phyloP scores from a whole-genome alignment of 306 rosid genomes.

The Cicer arietinum region DNA sequence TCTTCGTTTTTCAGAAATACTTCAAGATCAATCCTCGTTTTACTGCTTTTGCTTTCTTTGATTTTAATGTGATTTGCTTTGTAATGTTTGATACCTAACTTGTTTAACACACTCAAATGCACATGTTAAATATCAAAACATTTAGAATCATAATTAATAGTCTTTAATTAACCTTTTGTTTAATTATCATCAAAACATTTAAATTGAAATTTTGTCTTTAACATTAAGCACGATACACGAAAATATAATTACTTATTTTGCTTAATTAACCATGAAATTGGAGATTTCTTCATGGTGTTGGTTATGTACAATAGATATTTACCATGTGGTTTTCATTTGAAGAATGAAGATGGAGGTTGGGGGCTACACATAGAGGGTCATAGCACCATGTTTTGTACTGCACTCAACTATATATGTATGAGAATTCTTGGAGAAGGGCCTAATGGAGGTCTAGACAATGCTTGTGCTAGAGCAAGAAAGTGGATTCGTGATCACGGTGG shows the following conservation, averaged over 20 bases:
- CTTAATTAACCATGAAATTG: too few relatives aligned
- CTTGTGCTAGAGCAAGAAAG: conserved; percentile 66
- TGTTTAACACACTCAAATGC: too few relatives aligned
- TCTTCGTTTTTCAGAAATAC: too few relatives aligned
- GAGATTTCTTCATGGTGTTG: not conserved
- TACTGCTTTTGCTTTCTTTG: too few relatives aligned
- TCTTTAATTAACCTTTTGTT: too few relatives aligned
- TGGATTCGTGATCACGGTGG: conserved; percentile 83
- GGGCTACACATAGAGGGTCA: conserved; percentile 82
- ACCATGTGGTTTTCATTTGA: conserved; percentile 2
- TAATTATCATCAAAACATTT: too few relatives aligned
- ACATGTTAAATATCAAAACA: too few relatives aligned
- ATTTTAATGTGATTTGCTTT: too few relatives aligned
- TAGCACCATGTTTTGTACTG: conserved; percentile 76
- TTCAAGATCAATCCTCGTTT: too few relatives aligned
- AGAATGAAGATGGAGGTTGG: conserved; percentile 94
- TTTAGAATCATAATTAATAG: too few relatives aligned
- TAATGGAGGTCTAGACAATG: conserved; percentile 61
- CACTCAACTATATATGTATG: conserved; percentile 66
- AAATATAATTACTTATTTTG: not conserved
- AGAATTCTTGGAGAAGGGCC: conserved; percentile 78
- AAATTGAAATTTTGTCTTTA: too few relatives aligned
- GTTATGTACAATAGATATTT: not conserved
- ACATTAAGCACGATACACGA: not conserved
- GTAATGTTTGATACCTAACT: too few relatives aligned